Conservation (phyloP, 129 eudicot genomes). For the Mikania micrantha region DNA sequence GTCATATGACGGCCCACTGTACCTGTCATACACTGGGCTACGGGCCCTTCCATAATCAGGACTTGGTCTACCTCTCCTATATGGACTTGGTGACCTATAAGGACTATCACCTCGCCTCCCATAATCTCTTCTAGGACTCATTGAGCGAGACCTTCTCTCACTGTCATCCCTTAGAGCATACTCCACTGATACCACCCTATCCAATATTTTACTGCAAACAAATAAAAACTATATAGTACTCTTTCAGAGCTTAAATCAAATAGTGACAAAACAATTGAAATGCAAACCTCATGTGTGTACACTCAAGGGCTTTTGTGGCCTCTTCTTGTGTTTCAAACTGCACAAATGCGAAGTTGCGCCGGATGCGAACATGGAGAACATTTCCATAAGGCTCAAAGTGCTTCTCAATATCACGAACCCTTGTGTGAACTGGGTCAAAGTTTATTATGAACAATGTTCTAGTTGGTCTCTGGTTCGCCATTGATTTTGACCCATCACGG, state of each 20-base stretch:
- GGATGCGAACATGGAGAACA: slow-evolving; percentile 74
- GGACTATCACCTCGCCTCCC: slow-evolving; percentile 67
- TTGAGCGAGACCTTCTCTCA: slow-evolving; percentile 60
- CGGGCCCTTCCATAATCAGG: slow-evolving; percentile 76
- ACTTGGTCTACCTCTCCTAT: slow-evolving; percentile 58
- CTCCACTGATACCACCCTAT: slow-evolving; percentile 93
- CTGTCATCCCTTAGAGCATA: slow-evolving; percentile 90
- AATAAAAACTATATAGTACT: background rate
- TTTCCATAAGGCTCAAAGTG: slow-evolving; percentile 92
- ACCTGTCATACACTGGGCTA: slow-evolving; percentile 69
- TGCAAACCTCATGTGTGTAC: slow-evolving; percentile 84
- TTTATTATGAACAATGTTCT: slow-evolving; percentile 86
- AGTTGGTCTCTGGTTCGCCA: slow-evolving; percentile 78
- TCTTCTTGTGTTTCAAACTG: slow-evolving; percentile 93
- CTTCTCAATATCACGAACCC: slow-evolving; percentile 62
- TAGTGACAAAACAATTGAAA: background rate
- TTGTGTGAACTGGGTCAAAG: slow-evolving; percentile 71
- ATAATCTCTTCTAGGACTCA: slow-evolving; percentile 52
- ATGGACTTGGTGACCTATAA: slow-evolving; percentile 77
- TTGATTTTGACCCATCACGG: slow-evolving; percentile 56
- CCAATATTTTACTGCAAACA: slow-evolving; percentile 73
- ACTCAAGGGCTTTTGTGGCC: slow-evolving; percentile 83
- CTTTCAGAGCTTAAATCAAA: background rate
- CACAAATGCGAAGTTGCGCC: slow-evolving; percentile 95
- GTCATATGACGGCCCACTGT: slow-evolving; percentile 60